phyloP scores from a whole-genome alignment of 78 protist species.

The Dictyostelium purpureum region DNA sequence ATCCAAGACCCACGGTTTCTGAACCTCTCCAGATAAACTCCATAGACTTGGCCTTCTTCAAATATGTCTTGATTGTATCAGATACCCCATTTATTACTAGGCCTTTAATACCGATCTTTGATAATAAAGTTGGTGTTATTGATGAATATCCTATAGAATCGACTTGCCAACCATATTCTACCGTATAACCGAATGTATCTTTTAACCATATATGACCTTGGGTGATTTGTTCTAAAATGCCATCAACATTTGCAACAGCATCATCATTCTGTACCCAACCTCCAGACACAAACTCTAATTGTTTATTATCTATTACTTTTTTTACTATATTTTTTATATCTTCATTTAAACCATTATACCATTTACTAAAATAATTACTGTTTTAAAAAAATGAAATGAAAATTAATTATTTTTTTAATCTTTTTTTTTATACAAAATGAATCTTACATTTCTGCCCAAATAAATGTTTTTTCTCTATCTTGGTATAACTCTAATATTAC shows the following conservation, averaged over 20 bases:
- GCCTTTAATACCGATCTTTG: slow-evolving; percentile 45
- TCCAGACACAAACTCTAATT: slow-evolving; percentile 81
- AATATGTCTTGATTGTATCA: background rate
- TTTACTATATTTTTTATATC: background rate
- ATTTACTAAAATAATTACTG: slow-evolving; percentile 59
- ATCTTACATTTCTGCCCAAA: slow-evolving; percentile 20
- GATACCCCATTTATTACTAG: slow-evolving; percentile 78
- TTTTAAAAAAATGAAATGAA: no score
- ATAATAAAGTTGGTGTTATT: slow-evolving; percentile 17
- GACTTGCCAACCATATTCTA: slow-evolving; percentile 82
- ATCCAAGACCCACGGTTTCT: background rate
- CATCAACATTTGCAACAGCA: slow-evolving; percentile 48
- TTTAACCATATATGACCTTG: slow-evolving; percentile 82
- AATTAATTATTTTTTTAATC: no score
- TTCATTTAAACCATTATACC: slow-evolving; percentile 44
- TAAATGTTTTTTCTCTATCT: background rate
- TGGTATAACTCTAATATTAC: background rate
- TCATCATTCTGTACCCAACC: slow-evolving; percentile 92
- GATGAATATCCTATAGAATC: slow-evolving; percentile 90
- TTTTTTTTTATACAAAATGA: no score
- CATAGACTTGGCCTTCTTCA: background rate
- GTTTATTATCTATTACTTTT: slow-evolving; percentile 32
- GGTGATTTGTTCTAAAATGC: slow-evolving; percentile 86
- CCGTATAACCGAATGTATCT: slow-evolving; percentile 35
- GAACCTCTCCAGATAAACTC: slow-evolving; percentile 89